These are phyloP conservation scores for Sindora glabra DNA, from an alignment of 306 rosid genomes.

Conservation along the genomic window DNA sequence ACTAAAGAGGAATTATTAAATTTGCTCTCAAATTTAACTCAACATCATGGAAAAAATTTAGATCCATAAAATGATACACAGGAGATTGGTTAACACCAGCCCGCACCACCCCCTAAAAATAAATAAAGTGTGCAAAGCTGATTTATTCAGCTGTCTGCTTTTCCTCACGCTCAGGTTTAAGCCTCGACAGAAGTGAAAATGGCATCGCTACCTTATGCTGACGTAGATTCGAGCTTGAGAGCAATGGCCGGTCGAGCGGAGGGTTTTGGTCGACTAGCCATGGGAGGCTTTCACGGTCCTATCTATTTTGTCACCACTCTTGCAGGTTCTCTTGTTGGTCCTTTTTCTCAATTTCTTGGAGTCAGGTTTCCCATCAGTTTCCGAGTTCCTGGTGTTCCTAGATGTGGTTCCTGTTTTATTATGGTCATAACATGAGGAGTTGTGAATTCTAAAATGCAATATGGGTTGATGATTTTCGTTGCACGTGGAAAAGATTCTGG, in stretches of 20 bases:
- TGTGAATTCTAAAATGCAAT: background rate
- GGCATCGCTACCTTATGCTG: constrained; percentile 49
- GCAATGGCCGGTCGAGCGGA: constrained; percentile 49
- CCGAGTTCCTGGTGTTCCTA: no score
- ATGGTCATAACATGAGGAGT: background rate
- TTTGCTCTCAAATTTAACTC: no score
- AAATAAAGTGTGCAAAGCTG: no score
- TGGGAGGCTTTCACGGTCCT: constrained; percentile 54
- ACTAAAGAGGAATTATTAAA: no score
- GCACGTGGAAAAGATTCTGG: background rate
- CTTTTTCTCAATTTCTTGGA: background rate
- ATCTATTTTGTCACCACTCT: constrained; percentile 51
- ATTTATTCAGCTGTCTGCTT: no score
- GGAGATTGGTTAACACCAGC: no score
- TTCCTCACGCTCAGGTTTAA: background rate
- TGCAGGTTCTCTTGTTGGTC: constrained; percentile 23
- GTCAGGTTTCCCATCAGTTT: no score
- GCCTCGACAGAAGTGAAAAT: constrained; percentile 9
- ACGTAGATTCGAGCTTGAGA: constrained; percentile 44
- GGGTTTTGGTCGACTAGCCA: constrained; percentile 50
- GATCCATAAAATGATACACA: no score
- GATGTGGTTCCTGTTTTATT: no score
- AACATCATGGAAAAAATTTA: no score
- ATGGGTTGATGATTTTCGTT: background rate
- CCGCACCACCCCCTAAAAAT: no score